Conservation (phyloP, 2,329 filamentous ascomycete genomes). For the Botrytis squamosa region DNA sequence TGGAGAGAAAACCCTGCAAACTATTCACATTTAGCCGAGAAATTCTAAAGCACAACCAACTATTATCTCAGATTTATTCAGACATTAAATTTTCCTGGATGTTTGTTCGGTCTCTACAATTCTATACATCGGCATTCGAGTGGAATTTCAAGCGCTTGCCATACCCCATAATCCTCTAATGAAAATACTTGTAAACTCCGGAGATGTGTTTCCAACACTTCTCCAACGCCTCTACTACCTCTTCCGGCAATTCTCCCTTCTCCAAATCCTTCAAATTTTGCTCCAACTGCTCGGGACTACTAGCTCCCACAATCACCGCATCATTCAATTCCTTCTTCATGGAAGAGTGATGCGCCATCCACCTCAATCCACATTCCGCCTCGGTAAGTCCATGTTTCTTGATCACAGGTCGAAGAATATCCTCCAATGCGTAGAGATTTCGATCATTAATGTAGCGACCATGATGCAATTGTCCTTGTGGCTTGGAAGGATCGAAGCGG, state of each 20-base stretch:
- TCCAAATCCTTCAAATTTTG: constrained; percentile 58
- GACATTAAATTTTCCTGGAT: not conserved
- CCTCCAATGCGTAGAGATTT: constrained; percentile 61
- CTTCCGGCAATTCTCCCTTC: constrained; percentile 72
- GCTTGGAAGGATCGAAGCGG: constrained; percentile 43
- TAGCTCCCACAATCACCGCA: constrained; percentile 60
- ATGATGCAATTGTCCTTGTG: constrained; percentile 52
- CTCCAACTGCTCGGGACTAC: constrained; percentile 56
- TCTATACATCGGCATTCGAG: not conserved
- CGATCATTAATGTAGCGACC: constrained; percentile 60
- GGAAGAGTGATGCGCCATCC: constrained; percentile 69
- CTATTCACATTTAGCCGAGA: not conserved
- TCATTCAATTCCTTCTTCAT: constrained; percentile 55
- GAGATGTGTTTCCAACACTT: constrained; percentile 60
- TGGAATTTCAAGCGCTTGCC: not conserved
- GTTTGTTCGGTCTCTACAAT: not conserved
- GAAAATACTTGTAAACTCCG: constrained; percentile 4
- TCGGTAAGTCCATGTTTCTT: constrained; percentile 66
- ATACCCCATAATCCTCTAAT: not conserved
- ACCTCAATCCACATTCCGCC: constrained; percentile 72
- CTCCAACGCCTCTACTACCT: constrained; percentile 72
- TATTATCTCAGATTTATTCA: not conserved
- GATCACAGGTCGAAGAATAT: constrained; percentile 64
- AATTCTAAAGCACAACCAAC: no score
- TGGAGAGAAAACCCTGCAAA: fast-evolving